Evolutionary conservation across 371 early-diverging fungal species (phyloP), one percentile per base, ranked within the genome.

Genomic region (Actinomortierella ambigua): DNA sequence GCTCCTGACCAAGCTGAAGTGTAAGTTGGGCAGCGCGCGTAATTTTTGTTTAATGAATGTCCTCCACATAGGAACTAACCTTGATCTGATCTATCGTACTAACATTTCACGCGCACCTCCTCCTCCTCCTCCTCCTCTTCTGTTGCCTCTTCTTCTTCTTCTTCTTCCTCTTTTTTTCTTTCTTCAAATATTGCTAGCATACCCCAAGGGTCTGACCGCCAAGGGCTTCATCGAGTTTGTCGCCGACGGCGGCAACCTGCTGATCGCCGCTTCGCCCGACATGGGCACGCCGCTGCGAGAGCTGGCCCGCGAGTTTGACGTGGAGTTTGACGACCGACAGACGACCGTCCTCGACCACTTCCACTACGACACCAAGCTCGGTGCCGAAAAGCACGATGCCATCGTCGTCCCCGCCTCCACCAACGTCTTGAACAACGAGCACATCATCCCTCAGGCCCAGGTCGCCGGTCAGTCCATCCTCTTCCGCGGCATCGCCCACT

Each of bases 181-280:
- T 46, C 23, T 42, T 28, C 11, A 52, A 1, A 48, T 42, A 77
- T 75, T 53, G 11, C 42, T 76, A 68, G 80, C 58, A 20, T 79
- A 85, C 53, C 84, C 85, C 49, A 63, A 69, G 24, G 65, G 67
- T 2, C 58, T 91, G 49, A 79, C 61, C 50, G 84, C 82, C 40
- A 68, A 77, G n/a, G 59, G 82, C 40, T 77, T 98, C 15, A 78
- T 95, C 52, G 85, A 93, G 48, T 98, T 93, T 77, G 88, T 96
- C 29, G 88, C 94, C 50, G 80, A 84, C 26, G 98, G 97, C 39
- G 98, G 98, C n/a, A 98, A 97, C 71, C 75, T 97, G 42, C 59
- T 98, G 9, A 63, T 95, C 18, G 92, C 91, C 2, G 85, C 85
- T 1, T 81, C 85, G 8, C 60, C 84, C 42, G 81, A 85, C 47